Evolutionary conservation across 768 basidiomycete species (phyloP).

Genomic region (Guyanaporus albipodus): DNA sequence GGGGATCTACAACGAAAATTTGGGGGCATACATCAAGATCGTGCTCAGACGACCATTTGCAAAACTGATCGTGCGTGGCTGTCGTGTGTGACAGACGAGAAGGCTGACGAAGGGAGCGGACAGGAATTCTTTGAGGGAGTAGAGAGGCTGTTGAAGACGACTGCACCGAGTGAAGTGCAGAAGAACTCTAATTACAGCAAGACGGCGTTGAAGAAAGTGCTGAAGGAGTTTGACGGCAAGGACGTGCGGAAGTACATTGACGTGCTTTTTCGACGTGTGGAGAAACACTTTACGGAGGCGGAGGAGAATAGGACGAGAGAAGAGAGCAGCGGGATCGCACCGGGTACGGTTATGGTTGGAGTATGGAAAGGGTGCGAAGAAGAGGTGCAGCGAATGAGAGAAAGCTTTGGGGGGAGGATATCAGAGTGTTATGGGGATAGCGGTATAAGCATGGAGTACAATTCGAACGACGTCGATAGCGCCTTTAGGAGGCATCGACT

Average conservation of each 20-base stretch:
- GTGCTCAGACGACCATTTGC: slow-evolving; percentile 83
- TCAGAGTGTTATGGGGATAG: slow-evolving; percentile 75
- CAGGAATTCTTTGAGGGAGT: slow-evolving; percentile 96
- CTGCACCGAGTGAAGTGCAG: slow-evolving; percentile 70
- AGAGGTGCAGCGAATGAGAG: slow-evolving; percentile 70
- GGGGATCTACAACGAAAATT: slow-evolving; percentile 84
- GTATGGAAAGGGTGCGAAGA: slow-evolving; percentile 93
- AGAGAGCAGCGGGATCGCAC: slow-evolving; percentile 47
- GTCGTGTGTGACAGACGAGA: neutral
- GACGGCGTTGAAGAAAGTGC: slow-evolving; percentile 72
- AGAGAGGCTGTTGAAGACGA: slow-evolving; percentile 80
- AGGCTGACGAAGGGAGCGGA: slow-evolving; percentile 8
- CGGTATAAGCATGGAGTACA: slow-evolving; percentile 72
- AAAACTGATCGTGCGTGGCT: slow-evolving; percentile 72
- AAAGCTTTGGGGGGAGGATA: slow-evolving; percentile 64
- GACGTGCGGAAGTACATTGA: slow-evolving; percentile 90
- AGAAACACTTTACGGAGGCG: slow-evolving; percentile 91
- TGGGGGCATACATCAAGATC: slow-evolving; percentile 81
- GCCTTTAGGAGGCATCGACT: slow-evolving; percentile 67
- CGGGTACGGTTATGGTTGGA: slow-evolving; percentile 67
- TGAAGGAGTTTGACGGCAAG: slow-evolving; percentile 83
- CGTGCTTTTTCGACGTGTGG: slow-evolving; percentile 81
- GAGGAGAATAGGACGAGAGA: slow-evolving; percentile 62
- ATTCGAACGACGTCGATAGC: slow-evolving; percentile 66
- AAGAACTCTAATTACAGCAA: slow-evolving; percentile 74